A percentile compares a stretch with the other conserved stretches of the same genome.
Evolutionary conservation across 192 early-diverging fungal species (phyloP).

Genomic region (Backusella australiensis): DNA sequence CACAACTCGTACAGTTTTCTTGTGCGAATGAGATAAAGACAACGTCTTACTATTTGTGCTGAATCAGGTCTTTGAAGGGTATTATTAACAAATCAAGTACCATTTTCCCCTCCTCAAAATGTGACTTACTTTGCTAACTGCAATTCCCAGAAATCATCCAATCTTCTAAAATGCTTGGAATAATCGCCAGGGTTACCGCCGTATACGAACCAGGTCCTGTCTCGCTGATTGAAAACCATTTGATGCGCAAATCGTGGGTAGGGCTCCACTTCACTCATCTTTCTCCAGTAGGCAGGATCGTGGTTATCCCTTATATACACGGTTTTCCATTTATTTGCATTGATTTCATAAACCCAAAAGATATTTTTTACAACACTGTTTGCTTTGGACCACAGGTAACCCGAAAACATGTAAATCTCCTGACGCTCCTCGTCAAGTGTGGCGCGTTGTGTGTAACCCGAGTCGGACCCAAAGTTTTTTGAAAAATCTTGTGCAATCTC

Average conservation of each 20-base stretch:
- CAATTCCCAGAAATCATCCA: constrained; percentile 90
- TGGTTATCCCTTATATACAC: constrained; percentile 64
- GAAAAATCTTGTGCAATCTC: constrained; percentile 76
- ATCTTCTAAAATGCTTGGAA: constrained; percentile 53
- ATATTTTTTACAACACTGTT: constrained; percentile 66
- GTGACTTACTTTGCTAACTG: constrained; percentile 56
- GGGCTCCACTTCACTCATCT: constrained; percentile 53
- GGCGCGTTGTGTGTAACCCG: constrained; percentile 80
- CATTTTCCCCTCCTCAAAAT: no score
- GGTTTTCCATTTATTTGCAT: constrained; percentile 53
- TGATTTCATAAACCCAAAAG: constrained; percentile 76
- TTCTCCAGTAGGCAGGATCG: constrained; percentile 17
- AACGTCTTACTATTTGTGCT: constrained; percentile 68
- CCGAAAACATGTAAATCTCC: constrained; percentile 85
- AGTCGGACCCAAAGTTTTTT: constrained; percentile 72
- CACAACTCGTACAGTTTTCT: constrained; percentile 74
- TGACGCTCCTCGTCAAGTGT: constrained; percentile 73
- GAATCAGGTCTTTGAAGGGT: constrained; percentile 50
- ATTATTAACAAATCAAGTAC: neutral
- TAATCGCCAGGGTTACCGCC: constrained; percentile 89
- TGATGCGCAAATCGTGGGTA: constrained; percentile 89
- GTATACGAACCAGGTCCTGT: constrained; percentile 82
- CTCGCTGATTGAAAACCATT: constrained; percentile 76
- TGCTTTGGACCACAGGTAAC: constrained; percentile 60
- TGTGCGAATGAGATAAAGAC: constrained; percentile 74